phyloP scores from a whole-genome alignment of 2,329 filamentous ascomycete genomes.

The Diaporthe australafricana region DNA sequence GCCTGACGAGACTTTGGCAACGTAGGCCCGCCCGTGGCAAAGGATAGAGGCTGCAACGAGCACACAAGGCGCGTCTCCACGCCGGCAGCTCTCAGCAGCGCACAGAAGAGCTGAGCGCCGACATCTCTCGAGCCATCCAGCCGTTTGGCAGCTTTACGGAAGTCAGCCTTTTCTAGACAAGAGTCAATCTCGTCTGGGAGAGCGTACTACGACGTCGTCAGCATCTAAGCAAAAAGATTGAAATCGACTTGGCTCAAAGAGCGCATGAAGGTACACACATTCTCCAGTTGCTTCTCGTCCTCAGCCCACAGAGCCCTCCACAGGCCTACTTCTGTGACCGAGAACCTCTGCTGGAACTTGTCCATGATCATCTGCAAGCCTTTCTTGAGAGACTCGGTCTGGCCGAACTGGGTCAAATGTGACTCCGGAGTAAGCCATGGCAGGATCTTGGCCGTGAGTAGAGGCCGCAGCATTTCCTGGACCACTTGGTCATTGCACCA shows the following conservation, averaged over 20 bases:
- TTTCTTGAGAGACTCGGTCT: conserved; percentile 80
- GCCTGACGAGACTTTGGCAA: conserved; percentile 55
- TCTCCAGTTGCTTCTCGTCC: conserved; percentile 67
- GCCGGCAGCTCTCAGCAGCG: conserved; percentile 83
- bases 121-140: conserved; percentile 88
- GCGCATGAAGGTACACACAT: conserved; percentile 55
- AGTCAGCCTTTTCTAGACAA: conserved; percentile 77
- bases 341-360: conserved; percentile 77
- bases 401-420: conserved; percentile 78
- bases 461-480: conserved; percentile 72
- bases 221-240: conserved; percentile 30
- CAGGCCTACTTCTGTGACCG: conserved; percentile 77
- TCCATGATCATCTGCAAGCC: conserved; percentile 78
- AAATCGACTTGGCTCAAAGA: not conserved
- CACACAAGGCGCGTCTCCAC: conserved; percentile 87
- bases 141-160: conserved; percentile 74
- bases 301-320: conserved; percentile 81
- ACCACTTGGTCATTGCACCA: conserved; percentile 87
- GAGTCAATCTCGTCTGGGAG: conserved; percentile 74
- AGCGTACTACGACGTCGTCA: conserved; percentile 57
- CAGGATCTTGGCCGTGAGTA: conserved; percentile 75
- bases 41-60: conserved; percentile 86
- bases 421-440: conserved; percentile 76
- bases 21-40: conserved; percentile 65
- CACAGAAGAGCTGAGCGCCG: conserved; percentile 91